phyloP scores from a whole-genome alignment of 2,329 filamentous ascomycete species.

The Alternaria viburni region DNA sequence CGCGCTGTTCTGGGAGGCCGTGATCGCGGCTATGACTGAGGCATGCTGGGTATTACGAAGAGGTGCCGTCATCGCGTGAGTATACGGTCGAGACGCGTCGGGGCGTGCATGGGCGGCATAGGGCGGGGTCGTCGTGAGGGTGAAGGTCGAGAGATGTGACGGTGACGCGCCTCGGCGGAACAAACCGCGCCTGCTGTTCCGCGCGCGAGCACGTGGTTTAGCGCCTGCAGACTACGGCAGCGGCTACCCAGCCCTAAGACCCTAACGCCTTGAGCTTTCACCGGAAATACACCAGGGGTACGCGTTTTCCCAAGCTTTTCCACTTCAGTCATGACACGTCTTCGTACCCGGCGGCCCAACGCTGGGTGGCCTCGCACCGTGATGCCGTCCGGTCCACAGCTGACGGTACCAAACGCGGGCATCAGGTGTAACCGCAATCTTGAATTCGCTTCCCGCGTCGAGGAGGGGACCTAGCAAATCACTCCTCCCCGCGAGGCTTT shows the following conservation, averaged over 20 bases:
- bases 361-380: slow-evolving; percentile 2
- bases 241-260: background rate
- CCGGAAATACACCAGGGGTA: slow-evolving; percentile 5
- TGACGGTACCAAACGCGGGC: slow-evolving; percentile 18
- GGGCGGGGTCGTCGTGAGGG: slow-evolving; percentile 7
- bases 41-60: slow-evolving; percentile 28
- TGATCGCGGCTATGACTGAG: slow-evolving; percentile 39
- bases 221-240: slow-evolving; percentile 1
- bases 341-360: slow-evolving; percentile 1
- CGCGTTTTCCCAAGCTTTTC: slow-evolving; percentile 1
- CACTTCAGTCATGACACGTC: slow-evolving; percentile 14
- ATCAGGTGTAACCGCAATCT: background rate
- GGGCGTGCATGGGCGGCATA: slow-evolving; percentile 1
- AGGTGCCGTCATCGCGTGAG: slow-evolving; percentile 35
- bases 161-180: slow-evolving; percentile 14
- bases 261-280: background rate
- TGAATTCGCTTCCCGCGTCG: background rate
- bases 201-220: slow-evolving; percentile 20
- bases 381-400: slow-evolving; percentile 7
- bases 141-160: slow-evolving; percentile 3
- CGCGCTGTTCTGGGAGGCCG: slow-evolving; percentile 69
- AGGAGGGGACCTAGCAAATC: slow-evolving; percentile 13
- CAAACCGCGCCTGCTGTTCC: slow-evolving; percentile 2
- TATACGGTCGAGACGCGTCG: slow-evolving; percentile 15
- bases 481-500: background rate